Evolutionary conservation across 306 rosid species (phyloP).

Genomic region (Trifolium pratense): DNA sequence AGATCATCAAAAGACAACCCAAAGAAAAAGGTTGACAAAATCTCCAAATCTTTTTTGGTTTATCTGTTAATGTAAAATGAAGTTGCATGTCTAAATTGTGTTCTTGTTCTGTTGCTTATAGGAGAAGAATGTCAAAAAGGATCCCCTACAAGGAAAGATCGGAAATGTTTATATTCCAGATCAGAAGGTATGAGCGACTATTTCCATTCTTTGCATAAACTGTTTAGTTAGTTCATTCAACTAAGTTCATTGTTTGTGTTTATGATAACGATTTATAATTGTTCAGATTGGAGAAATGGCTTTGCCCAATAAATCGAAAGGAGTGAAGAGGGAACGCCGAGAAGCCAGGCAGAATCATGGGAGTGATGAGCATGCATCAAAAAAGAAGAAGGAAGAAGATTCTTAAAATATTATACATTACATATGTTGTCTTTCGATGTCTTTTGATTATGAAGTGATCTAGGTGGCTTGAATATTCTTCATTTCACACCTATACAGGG

Average conservation of each 20-base stretch:
- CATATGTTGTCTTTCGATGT: not conserved
- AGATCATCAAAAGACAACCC: conserved; percentile 64
- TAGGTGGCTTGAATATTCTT: conserved; percentile 33
- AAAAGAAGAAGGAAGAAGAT: conserved; percentile 70
- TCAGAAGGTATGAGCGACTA: conserved; percentile 71
- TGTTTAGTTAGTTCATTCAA: not conserved
- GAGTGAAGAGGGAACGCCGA: conserved; percentile 90
- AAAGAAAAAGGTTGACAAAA: conserved; percentile 77
- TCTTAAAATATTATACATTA: conserved; percentile 40
- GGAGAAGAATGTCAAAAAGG: conserved; percentile 82
- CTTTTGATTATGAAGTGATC: conserved; percentile 25
- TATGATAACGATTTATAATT: conserved; percentile 12
- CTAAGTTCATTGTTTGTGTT: not conserved
- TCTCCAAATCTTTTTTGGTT: not conserved
- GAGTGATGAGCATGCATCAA: conserved; percentile 51
- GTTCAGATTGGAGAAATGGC: conserved; percentile 66
- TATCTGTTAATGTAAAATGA: conserved; percentile 4
- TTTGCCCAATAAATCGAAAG: conserved; percentile 76
- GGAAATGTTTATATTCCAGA: conserved; percentile 87
- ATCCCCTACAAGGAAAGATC: conserved; percentile 66
- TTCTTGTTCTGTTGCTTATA: conserved; percentile 43
- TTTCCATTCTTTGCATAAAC: conserved; percentile 32
- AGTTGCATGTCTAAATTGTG: conserved; percentile 32
- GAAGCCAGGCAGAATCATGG: conserved; percentile 63
- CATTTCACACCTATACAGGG: conserved; percentile 1